These are phyloP conservation scores for Erigeron canadensis DNA, from an alignment of 129 eudicot species.

Conservation along the genomic window DNA sequence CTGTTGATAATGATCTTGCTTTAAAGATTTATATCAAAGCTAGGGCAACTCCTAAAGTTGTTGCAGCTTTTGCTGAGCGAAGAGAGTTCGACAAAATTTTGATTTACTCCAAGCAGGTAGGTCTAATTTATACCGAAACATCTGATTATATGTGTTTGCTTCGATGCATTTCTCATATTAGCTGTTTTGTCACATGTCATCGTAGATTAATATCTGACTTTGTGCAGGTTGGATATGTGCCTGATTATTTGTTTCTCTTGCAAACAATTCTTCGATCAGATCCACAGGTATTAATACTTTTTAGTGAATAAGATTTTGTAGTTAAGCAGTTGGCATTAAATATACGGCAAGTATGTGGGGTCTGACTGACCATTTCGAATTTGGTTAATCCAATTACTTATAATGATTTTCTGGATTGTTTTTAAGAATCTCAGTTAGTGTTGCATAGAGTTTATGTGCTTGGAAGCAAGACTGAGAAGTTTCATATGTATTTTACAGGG, in stretches of 20 bases:
- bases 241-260: slow-evolving; percentile 90
- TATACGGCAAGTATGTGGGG: background rate
- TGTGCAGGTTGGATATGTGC: slow-evolving; percentile 85
- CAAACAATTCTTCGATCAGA: slow-evolving; percentile 94
- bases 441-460: background rate
- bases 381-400: background rate
- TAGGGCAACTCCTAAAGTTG: slow-evolving; percentile 95
- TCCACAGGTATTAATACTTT: slow-evolving; percentile 66
- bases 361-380: background rate
- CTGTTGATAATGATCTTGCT: slow-evolving; percentile 5
- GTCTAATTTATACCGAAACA: background rate
- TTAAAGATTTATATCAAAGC: slow-evolving; percentile 3
- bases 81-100: slow-evolving; percentile 92
- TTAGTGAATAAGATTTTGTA: background rate
- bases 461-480: background rate
- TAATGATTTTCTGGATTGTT: background rate
- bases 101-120: slow-evolving; percentile 91
- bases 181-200: background rate
- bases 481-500: slow-evolving; percentile 46
- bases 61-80: slow-evolving; percentile 96
- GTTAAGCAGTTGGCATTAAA: background rate
- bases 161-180: background rate
- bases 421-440: background rate
- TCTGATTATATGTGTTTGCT: too few species aligned
- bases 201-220: slow-evolving; percentile 1